Evolutionary conservation across 2,329 filamentous ascomycete species (phyloP).

Genomic region (Ambrosiella beaveri): DNA sequence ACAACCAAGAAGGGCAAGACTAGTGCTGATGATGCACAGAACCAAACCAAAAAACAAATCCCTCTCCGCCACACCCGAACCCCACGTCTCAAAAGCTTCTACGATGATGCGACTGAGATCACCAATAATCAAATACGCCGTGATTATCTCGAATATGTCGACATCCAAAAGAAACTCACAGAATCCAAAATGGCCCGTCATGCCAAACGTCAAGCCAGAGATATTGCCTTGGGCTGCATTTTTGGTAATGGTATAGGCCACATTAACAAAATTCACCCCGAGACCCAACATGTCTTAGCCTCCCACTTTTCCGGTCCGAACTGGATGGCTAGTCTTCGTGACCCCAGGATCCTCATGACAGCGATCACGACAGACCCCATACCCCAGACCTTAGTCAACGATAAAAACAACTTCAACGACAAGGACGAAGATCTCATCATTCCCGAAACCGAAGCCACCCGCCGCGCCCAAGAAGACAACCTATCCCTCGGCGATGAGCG

Average conservation of each 20-base stretch:
- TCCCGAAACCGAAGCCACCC: constrained; percentile 2
- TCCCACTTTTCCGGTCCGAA: constrained; percentile 27
- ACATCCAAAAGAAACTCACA: constrained; percentile 34
- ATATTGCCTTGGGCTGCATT: constrained; percentile 20
- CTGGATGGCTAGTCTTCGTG: constrained; percentile 17
- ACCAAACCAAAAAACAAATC: constrained; percentile 9
- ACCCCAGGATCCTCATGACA: not conserved
- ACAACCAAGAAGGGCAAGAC: constrained; percentile 8
- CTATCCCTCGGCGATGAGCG: constrained; percentile 27
- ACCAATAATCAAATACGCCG: constrained; percentile 18
- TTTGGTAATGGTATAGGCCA: constrained; percentile 22
- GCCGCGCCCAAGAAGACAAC: not conserved
- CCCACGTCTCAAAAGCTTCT: constrained; percentile 17
- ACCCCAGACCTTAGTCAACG: not conserved
- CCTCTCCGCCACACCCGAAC: constrained; percentile 16
- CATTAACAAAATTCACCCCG: constrained; percentile 15
- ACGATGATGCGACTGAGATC: constrained; percentile 17
- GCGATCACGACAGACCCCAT: not conserved
- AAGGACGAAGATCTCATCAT: not conserved
- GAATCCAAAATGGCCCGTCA: constrained; percentile 16
- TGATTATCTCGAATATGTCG: constrained; percentile 26
- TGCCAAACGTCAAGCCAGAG: constrained; percentile 23
- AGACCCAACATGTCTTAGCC: constrained; percentile 25
- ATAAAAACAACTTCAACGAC: not conserved
- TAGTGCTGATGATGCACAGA: constrained; percentile 14